Evolutionary conservation across 768 basidiomycete genomes (phyloP), one percentile per base, ranked within the genome.

Genomic region (Hysterangium stoloniferum): DNA sequence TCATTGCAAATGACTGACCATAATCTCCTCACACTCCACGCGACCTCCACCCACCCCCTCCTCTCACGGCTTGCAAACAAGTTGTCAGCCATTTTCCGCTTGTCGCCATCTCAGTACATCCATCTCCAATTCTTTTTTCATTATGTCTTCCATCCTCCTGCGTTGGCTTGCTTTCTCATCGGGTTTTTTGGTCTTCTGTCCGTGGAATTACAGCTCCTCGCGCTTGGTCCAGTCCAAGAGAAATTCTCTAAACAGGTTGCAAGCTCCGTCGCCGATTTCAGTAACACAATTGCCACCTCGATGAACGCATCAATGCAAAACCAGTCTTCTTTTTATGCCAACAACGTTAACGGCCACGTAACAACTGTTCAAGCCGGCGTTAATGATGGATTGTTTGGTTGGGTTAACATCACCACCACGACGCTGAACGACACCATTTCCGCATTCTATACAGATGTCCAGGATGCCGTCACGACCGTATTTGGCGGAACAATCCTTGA

Each of bases 121-220:
- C 77, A 87, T 58, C 66, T 89, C 15, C 80, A 82, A 52, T 99
- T 92, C 90, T 90, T 95, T 67, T 72, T 87, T 60, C 77, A 86
- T 59, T 96, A 96, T 68, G 72, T 99, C 52, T 89, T 92, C 65
- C 88, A 97, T 61, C 80, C 91, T 2, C 87, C 90, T 1, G 93
- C 91, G 1, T 76, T 95, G 38, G 85, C 89, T 0, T 88, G 93
- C 61, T 82, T 99, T 63, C 77, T 93, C 54, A 88, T 98, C 58
- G 93, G 94, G n/a, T 69, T 93, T 57, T 81, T 97, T 57, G 94
- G 94, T 8, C 66, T 98, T 11, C 64, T 98, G 40, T 82, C 83
- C 28, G 82, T 98, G 27, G 74, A 97, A 66, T 71, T 95, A 25
- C 96, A 99, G 66, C 74, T 99, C 36, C 63, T 82, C 36, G 89